Conservation (phyloP, 108 stramenopile species). For the Hondaea fermentalgiana region DNA sequence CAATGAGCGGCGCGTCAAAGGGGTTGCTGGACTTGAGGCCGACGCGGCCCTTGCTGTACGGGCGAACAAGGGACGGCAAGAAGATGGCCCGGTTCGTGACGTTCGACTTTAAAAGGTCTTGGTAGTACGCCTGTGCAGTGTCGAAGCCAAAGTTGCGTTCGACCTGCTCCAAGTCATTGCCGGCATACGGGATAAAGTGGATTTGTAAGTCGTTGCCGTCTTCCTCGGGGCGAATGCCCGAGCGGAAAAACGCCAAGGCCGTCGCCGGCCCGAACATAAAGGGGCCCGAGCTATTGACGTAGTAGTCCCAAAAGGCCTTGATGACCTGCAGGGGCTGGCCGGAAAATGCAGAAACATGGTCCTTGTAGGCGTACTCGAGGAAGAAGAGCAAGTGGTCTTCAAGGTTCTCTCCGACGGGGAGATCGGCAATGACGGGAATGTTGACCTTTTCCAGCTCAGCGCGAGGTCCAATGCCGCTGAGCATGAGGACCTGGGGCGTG, state of each 20-base stretch:
- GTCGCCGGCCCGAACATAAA: background rate
- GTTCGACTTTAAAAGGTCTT: background rate
- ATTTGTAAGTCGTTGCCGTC: constrained; percentile 5
- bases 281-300: background rate
- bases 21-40: background rate
- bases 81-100: background rate
- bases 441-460: constrained; percentile 26
- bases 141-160: background rate
- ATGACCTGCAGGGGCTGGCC: background rate
- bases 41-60: background rate
- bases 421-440: constrained; percentile 30
- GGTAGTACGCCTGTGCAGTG: background rate
- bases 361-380: background rate
- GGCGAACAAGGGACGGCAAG: background rate
- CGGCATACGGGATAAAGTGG: background rate
- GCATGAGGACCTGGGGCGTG: constrained; percentile 58
- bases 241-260: background rate
- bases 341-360: background rate
- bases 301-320: background rate
- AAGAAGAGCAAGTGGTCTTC: constrained; percentile 46
- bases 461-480: constrained; percentile 51
- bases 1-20: background rate
- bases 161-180: background rate
- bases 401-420: constrained; percentile 52
- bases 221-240: background rate